Percentiles rank a stretch among this genome's conserved stretches.
Conservation (phyloP, 495 filamentous ascomycete genomes). For the Clavariopsis aquatica region DNA sequence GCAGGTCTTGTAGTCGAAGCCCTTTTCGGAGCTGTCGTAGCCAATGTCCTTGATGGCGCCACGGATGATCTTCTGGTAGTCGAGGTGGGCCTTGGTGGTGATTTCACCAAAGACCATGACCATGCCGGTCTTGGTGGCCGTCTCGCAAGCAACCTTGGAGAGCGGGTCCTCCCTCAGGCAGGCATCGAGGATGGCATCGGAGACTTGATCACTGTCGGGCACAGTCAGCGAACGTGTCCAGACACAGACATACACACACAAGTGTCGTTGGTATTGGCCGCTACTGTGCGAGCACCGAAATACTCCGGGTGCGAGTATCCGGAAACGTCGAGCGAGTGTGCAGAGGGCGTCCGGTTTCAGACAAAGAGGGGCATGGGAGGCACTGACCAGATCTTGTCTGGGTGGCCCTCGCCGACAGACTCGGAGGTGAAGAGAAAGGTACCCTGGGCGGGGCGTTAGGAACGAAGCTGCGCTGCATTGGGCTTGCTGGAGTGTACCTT, state of each 20-base stretch:
- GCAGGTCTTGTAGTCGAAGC: constrained; percentile 99
- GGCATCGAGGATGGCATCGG: constrained; percentile 97
- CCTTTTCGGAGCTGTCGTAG: constrained; percentile 94
- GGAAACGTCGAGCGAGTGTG: background rate
- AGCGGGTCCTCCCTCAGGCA: constrained; percentile 90
- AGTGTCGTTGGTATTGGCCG: background rate
- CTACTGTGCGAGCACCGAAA: background rate
- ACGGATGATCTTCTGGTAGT: constrained; percentile 98
- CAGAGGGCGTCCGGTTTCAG: background rate
- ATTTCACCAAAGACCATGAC: constrained; percentile 99
- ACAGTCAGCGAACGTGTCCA: constrained; percentile 25
- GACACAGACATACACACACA: background rate
- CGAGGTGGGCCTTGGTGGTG: constrained; percentile 88
- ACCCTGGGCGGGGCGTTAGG: constrained; percentile 44
- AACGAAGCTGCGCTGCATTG: background rate
- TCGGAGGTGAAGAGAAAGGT: constrained; percentile 99
- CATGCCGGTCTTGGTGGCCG: constrained; percentile 98
- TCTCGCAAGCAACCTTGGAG: constrained; percentile 98
- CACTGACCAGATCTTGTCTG: constrained; percentile 88
- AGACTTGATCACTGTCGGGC: constrained; percentile 81
- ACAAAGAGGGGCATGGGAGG: background rate
- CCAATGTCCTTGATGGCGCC: constrained; percentile 96
- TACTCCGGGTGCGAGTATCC: background rate
- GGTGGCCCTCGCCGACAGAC: constrained; percentile 96
- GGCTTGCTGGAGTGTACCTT: constrained; percentile 17